Evolutionary conservation across 495 filamentous ascomycete species (phyloP), one percentile per base, ranked within the genome.

Genomic region (Bryoglossum gracile): DNA sequence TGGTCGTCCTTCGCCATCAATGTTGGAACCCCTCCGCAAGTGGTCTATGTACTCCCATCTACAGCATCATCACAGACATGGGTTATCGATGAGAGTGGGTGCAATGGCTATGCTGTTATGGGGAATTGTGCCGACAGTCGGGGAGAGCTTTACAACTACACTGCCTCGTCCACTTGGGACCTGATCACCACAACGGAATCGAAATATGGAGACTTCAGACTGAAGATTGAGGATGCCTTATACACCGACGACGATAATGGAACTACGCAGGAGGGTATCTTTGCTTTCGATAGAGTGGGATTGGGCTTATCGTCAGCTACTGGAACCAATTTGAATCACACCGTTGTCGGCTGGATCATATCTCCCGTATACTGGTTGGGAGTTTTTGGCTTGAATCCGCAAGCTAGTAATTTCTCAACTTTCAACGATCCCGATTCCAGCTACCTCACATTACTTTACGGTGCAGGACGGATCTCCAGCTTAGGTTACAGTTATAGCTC

Each of bases 401-500:
- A 24, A 4, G 13, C 24, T 1, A 48, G 59, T 5, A 69, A 75
- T 50, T 62, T 48, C 28, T 43, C 49, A 8, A 36, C 18, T 2
- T 44, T 44, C 33, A 48, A 52, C 14, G 35, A 55, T 23, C 56
- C 65, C 4, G 51, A 62, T 30, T 53, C 71, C 9, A 75, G 73
- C 46, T 74, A 73, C 46, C 52, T 80, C 35, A 67, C 63, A 5
- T 60, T 64, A 0, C 55, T 80, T 8, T 71, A 68, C 49, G 58
- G 71, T 23, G 56, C 71, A 17, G 62, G 62, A 13, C 38, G 60
- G 18, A 75, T 79, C 14, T 71, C 74, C 4, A 74, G 69, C 47
- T 23, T 73, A 10, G 69, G 69, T 19, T 78, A 66, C 60, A 72
- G 70, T 25, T 80, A 77, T 57, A 80, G 75, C 8, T 74, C 74